Evolutionary conservation across 2,329 filamentous ascomycete species (phyloP), one percentile per base, ranked within the genome.

Genomic region (Nemania diffusa): DNA sequence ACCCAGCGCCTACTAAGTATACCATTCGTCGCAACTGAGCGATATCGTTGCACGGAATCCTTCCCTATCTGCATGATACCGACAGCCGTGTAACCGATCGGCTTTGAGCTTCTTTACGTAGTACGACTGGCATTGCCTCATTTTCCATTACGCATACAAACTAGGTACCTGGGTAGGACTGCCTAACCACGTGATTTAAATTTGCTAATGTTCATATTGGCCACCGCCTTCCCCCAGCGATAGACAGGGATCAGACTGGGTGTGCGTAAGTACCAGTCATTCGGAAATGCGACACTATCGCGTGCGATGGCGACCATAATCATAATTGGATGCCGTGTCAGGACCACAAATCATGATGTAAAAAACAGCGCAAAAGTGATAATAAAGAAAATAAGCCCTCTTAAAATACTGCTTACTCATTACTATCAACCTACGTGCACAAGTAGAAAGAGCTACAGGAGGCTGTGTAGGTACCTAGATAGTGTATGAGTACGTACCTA

Each of bases 271-370:
- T 63, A 64, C 65, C 58, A 48, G 55, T 57, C 27, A 52, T 57
- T 40, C 24, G 51, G 58, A 46, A 65, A 68, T 70, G 63, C 66
- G 61, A 70, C 69, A 67, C 60, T 64, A 66, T 69, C 66, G 63
- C 66, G 66, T 70, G 69, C 60, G 69, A 67, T 70, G 66, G 59
- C 68, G 63, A 70, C 51, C 57, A 17, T 13, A 8, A 17, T 13
- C 24, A 27, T 34, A 50, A 63, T 62, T 65, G 50, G 59, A 55
- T n/a, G 46, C 48, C 58, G 17, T 26, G 50, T 40, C 15, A 1
- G 17, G 6, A 27, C 42, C 17, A 20, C 50, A 42, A 48, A 56
- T 50, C 15, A 42, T 32, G 34, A 27, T 37, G 29, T 20, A 2
- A 27, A 2, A 27, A 15, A 27, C 15, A 27, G 37, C 17, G 1